Evolutionary conservation across 441 rosid genomes (phyloP).

Genomic region (Bruguiera hainesii): DNA sequence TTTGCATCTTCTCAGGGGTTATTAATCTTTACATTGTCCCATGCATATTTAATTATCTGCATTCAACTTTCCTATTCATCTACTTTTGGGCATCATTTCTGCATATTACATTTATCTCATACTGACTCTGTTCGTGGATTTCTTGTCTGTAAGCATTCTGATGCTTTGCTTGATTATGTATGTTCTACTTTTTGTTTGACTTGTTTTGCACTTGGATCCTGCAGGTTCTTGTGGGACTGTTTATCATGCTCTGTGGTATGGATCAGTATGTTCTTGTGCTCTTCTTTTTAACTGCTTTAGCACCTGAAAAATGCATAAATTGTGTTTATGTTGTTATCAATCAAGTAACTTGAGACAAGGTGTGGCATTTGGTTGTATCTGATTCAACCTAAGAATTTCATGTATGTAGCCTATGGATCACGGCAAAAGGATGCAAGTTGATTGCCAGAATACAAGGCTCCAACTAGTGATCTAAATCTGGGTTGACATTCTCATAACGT

Average conservation of each 20-base stretch:
- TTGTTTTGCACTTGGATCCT: constrained; percentile 18
- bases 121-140: neutral
- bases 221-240: constrained; percentile 98
- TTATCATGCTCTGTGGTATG: constrained; percentile 94
- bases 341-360: constrained; percentile 19
- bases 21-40: neutral
- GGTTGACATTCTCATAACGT: neutral
- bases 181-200: constrained; percentile 27
- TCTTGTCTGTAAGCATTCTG: neutral
- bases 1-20: constrained; percentile 3
- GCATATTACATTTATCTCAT: neutral
- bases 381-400: constrained; percentile 2
- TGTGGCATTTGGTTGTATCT: constrained; percentile 10
- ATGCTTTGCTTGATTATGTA: constrained; percentile 20
- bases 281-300: constrained; percentile 26
- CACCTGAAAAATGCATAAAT: constrained; percentile 12
- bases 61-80: neutral
- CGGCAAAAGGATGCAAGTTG: constrained; percentile 4
- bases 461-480: constrained; percentile 6
- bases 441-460: neutral
- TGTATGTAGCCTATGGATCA: neutral
- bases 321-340: constrained; percentile 13
- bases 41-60: neutral
- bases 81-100: neutral
- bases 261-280: constrained; percentile 85